phyloP scores from a whole-genome alignment of 23 red algal genomes.

The Gracilaria domingensis region DNA sequence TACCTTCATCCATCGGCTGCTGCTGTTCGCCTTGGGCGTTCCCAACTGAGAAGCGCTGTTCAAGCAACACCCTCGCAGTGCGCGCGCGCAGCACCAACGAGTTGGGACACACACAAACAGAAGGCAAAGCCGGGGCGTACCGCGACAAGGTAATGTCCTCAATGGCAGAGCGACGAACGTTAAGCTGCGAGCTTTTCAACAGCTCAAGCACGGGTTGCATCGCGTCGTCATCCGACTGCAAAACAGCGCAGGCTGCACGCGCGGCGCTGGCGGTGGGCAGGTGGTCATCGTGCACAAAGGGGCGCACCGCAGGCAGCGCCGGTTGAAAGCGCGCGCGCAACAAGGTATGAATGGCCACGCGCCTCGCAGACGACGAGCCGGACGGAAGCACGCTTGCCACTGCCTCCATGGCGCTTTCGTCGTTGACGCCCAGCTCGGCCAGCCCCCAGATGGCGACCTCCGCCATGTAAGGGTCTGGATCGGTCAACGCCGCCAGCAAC shows the following conservation, averaged over 20 bases:
- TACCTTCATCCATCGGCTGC: conserved; percentile 27
- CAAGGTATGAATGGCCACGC: conserved; percentile 76
- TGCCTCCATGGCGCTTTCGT: conserved; percentile 21
- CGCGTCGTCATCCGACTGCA: conserved; percentile 30
- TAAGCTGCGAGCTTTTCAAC: conserved; percentile 55
- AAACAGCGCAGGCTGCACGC: conserved; percentile 33
- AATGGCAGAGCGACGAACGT: conserved; percentile 74
- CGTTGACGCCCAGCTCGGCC: conserved; percentile 29
- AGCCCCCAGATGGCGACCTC: conserved; percentile 83
- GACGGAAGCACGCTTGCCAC: conserved; percentile 46
- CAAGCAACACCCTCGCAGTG: conserved; percentile 62
- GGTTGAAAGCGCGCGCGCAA: conserved; percentile 33
- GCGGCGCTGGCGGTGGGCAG: conserved; percentile 56
- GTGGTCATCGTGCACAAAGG: conserved; percentile 44
- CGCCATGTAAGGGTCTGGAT: conserved; percentile 63
- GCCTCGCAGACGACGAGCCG: conserved; percentile 38
- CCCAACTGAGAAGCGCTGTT: background rate
- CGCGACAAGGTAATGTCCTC: conserved; percentile 75
- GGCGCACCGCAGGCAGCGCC: conserved; percentile 43
- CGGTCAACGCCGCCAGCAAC: conserved; percentile 26
- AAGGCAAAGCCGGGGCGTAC: conserved; percentile 51
- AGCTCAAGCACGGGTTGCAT: conserved; percentile 65
- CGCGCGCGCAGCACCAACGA: conserved; percentile 74
- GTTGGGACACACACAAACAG: conserved; percentile 64
- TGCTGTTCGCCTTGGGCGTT: background rate